Percentiles rank a stretch among this genome's conserved stretches.
phyloP scores from a whole-genome alignment of 2,329 filamentous ascomycete species.

The Nemania sp. region DNA sequence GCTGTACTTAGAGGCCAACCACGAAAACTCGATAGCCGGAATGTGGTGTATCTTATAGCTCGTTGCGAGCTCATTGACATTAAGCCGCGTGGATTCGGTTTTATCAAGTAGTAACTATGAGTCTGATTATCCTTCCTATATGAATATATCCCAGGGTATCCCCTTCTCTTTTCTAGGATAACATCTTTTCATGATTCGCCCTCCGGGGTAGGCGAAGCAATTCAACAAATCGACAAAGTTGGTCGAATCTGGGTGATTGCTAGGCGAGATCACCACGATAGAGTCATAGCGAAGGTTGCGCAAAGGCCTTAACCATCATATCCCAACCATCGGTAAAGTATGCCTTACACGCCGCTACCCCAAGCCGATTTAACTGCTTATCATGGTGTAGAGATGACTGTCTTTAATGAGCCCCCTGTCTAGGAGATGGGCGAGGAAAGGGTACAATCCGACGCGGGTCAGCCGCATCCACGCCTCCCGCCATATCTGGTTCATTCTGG shows the following conservation, averaged over 20 bases:
- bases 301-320: not conserved
- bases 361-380: not conserved
- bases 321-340: not conserved
- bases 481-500: slow-evolving; percentile 2
- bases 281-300: too few relatives aligned
- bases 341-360: not conserved
- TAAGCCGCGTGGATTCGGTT: not conserved
- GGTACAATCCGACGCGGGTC: slow-evolving; percentile 10
- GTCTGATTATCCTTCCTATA: too few relatives aligned
- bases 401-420: not conserved
- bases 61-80: not conserved
- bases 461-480: not conserved
- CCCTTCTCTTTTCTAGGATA: too few relatives aligned
- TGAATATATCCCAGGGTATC: too few relatives aligned
- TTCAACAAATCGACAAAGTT: too few relatives aligned
- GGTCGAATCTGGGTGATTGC: too few relatives aligned
- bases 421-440: slow-evolving; percentile 17
- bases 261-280: too few relatives aligned
- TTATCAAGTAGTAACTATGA: too few relatives aligned
- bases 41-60: not conserved
- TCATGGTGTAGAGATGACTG: not conserved
- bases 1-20: not conserved
- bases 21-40: not conserved
- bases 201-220: too few relatives aligned
- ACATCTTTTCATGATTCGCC: too few relatives aligned